Evolutionary conservation across 768 basidiomycete genomes (phyloP), one percentile per base, ranked within the genome.

Genomic region (Suillus luteus): DNA sequence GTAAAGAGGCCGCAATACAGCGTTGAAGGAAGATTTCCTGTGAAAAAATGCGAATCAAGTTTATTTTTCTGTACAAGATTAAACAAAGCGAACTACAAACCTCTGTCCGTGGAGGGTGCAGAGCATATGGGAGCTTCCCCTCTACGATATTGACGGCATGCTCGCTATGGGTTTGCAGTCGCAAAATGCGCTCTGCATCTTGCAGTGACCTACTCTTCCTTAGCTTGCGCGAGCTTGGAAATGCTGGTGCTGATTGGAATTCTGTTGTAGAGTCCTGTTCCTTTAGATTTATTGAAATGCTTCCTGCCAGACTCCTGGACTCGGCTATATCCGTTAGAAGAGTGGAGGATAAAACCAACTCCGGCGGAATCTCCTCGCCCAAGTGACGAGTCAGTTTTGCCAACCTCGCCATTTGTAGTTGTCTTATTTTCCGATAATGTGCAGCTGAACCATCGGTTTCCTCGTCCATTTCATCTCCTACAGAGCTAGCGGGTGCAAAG

Each of bases 351-450:
- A 70, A 64, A 33, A 76, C 62, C 59, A 81, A 68, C 48, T 77
- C 79, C 5, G 73, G 69, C 15, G 81, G 78, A 51, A 80, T 74
- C 58, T 76, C 71, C 65, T 79, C 77, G 54, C 79, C 78, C 8
- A 79, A 70, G 65, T 76, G 71, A 19, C 76, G 76, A 9, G 76
- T 71, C 60, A 80, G 69, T 68, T 79, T 80, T 19, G 73, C 76
- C 44, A 76, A 69, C 46, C 76, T 75, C 22, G 70, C 70, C 44
- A 74, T 76, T 51, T 70, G 68, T 10, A 73, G 46, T 62, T 73
- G 74, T 63, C 74, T 72, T 33, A 55, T 49, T 38, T 54, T 55
- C 68, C 41, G 62, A 27, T 44, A 43, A 17, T 61, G 44, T 33
- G 38, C 41, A 44, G 27, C 31, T 40, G 48, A 55, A 49, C 64